Conservation (phyloP, 2,329 filamentous ascomycete genomes). For the Trichoderma sp. region DNA sequence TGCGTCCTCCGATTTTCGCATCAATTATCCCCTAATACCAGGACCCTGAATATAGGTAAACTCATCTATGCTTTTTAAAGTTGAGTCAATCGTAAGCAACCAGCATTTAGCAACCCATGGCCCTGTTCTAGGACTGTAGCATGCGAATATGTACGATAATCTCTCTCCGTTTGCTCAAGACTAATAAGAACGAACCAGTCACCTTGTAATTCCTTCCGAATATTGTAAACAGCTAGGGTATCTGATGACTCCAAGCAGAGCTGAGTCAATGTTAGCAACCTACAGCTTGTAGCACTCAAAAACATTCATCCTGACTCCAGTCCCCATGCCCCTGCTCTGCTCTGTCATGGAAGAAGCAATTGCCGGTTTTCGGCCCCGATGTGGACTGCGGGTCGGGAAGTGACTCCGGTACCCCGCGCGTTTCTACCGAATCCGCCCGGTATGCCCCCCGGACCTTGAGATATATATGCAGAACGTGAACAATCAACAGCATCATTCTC, state of each 20-base stretch:
- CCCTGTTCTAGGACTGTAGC: neutral
- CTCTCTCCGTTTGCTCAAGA: neutral
- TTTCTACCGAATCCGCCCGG: neutral
- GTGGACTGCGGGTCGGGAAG: constrained; percentile 4
- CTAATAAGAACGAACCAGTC: neutral
- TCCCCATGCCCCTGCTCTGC: neutral
- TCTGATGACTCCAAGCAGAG: neutral
- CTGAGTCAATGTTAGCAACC: too few relatives aligned
- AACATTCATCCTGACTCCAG: neutral
- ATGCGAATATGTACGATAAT: too few relatives aligned
- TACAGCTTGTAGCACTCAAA: neutral
- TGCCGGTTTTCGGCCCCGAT: constrained; percentile 21
- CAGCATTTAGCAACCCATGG: neutral
- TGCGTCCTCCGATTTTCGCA: neutral
- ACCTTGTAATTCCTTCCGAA: neutral
- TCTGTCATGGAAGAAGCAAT: neutral
- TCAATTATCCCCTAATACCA: neutral
- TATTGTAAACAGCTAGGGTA: neutral
- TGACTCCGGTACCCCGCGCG: constrained; percentile 18
- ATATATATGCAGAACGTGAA: neutral
- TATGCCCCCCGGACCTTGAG: neutral
- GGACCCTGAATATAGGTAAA: neutral
- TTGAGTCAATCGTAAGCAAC: neutral
- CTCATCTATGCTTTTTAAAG: neutral
- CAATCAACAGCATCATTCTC: neutral